Evolutionary conservation across 306 rosid genomes (phyloP), one percentile per base, ranked within the genome.

Genomic region (Medicago truncatula): DNA sequence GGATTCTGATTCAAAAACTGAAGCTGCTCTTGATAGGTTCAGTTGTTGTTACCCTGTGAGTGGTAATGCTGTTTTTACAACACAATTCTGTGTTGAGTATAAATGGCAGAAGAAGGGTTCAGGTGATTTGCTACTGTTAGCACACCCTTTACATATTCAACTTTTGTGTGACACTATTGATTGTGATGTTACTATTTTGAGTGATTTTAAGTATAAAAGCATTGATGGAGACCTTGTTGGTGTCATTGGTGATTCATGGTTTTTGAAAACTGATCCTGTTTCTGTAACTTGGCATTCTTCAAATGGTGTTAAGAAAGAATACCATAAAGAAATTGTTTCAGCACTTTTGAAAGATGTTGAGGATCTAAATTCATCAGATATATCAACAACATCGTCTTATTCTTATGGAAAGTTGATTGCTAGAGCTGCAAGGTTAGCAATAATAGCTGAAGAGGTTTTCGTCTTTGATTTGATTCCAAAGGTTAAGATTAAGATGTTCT

Each of bases 181-280:
- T n/a, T n/a, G n/a, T n/a, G n/a, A 62, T 34, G 68, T 34, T 8
- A 36, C 17, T 16, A 0, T 65, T 17, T 44, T 65, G 34, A 10
- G 4, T 9, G 70, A 18, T 40, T 65, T 65, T 1, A 40, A 65
- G 70, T 65, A 65, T 39, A 2, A 12, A 6, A 65, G 70, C n/a
- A 65, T 17, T 17, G 70, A 65, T 18, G 70, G 52, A 4, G 52
- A 65, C 1, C 70, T 65, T 16, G 31, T 39, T 18, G 70, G 70
- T 65, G 9, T 65, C 18, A 6, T 65, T 65, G 70, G 34, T 1
- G 34, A 65, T 11, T 40, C 36, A 8, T 65, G 70, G 70, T 0
- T 18, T 17, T 18, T 65, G 36, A 17, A 65, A 65, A 17, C 17
- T 9, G 70, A 65, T 4, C 71, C 71, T 65, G 11, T 65, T 40